Evolutionary conservation across 2,329 filamentous ascomycete genomes (phyloP), one percentile per base, ranked within the genome.

Genomic region (Pseudocercospora cruenta): DNA sequence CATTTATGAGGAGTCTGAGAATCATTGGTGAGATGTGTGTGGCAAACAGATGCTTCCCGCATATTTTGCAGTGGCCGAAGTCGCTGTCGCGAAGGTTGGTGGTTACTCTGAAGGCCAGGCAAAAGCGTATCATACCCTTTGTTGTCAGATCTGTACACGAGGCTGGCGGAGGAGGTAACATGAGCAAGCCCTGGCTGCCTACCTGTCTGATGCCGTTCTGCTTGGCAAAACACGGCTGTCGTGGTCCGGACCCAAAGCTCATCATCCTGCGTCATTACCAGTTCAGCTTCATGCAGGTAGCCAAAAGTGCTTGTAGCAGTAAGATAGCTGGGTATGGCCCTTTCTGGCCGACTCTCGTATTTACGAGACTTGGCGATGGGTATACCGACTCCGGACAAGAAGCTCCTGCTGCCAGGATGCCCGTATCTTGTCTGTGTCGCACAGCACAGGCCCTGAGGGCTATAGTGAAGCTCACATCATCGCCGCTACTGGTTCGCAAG

Each of bases 261-360:
- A 9, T 43, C 16, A 1, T 7, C 16, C 39, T 43, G 39, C 16
- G 14, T 43, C 39, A 43, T 19, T 43, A 16, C 39, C 16, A 4
- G 3, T 19, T 8, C 16, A 19, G 39, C n/a, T 19, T 43, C 39
- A 3, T 43, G n/a, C 39, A 43, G 39, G 39, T 14, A 19, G 16
- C 7, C 2, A 3, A 1, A 1, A n/a, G 1, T 39, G 12, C 3
- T 24, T 3, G 9, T 6, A 4, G 8, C 10, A 3, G 9, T 3
- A 9, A 14, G 49, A 3, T 16, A 26, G 51, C 51, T n/a, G 14
- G 14, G 14, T 26, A 16, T 21, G 51, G 1, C 16, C 10, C 6
- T 4, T 19, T n/a, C 16, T 33, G 3, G 51, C 14, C 21, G 16
- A 1, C 19, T 26, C 14, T 16, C 3, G 26, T 26, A 16, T 19